Evolutionary conservation across 441 rosid genomes (phyloP).

Genomic region (Omphalea diandra): DNA sequence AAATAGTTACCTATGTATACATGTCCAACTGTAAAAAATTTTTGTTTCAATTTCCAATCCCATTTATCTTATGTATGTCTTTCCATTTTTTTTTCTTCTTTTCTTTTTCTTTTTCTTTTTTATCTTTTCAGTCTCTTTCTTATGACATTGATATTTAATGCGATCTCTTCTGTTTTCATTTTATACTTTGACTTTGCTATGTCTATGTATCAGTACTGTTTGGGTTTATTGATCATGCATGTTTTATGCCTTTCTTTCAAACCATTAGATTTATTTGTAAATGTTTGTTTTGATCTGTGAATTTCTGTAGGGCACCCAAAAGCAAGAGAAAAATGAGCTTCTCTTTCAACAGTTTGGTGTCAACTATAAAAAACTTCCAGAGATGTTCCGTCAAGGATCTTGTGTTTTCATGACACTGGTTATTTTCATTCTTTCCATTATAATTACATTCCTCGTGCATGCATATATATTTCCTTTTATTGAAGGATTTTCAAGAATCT

Average conservation of each 20-base stretch:
- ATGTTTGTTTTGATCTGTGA: constrained; percentile 11
- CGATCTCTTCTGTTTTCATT: neutral
- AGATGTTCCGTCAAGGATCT: constrained; percentile 85
- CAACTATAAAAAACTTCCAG: constrained; percentile 69
- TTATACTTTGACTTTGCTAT: no score
- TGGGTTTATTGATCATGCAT: constrained; percentile 1
- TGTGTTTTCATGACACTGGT: constrained; percentile 74
- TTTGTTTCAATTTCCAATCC: neutral
- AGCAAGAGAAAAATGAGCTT: constrained; percentile 83
- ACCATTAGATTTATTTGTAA: neutral
- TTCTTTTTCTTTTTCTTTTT: neutral
- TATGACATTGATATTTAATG: neutral
- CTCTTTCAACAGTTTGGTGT: constrained; percentile 75
- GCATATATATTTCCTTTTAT: neutral
- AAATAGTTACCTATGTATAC: neutral
- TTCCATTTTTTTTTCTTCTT: neutral
- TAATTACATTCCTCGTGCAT: neutral
- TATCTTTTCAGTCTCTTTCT: no score
- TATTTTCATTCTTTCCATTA: constrained; percentile 16
- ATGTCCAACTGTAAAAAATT: neutral
- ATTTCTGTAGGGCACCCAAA: constrained; percentile 60
- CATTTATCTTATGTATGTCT: neutral
- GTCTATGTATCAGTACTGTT: constrained; percentile 2
- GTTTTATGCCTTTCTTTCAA: neutral
- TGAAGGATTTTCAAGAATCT: neutral